Evolutionary conservation across 73 alveolate species (phyloP).

Genomic region (Paramecium pentaurelia): DNA sequence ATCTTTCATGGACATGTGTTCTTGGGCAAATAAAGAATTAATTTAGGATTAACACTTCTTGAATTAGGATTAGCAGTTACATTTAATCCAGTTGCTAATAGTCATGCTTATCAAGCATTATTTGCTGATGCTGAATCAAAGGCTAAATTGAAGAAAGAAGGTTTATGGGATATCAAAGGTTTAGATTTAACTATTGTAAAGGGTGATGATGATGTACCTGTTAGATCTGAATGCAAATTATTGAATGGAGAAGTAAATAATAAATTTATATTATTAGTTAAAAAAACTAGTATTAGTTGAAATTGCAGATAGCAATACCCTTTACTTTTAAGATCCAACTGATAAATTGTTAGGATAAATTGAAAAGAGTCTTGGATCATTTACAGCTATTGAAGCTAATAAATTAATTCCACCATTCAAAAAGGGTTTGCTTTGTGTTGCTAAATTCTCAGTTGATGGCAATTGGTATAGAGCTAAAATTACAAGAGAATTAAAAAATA

Average conservation of each 20-base stretch:
- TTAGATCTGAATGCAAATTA: neutral
- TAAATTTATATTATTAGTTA: slow-evolving; percentile 36
- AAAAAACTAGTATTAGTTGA: slow-evolving; percentile 77
- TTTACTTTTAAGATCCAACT: slow-evolving; percentile 71
- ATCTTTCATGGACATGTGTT: slow-evolving; percentile 83
- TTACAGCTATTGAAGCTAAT: slow-evolving; percentile 67
- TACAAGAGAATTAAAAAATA: slow-evolving; percentile 73
- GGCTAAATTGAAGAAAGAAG: slow-evolving; percentile 13
- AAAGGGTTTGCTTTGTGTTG: slow-evolving; percentile 90
- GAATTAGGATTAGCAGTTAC: slow-evolving; percentile 81
- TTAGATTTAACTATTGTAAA: slow-evolving; percentile 2
- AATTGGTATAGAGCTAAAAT: slow-evolving; percentile 90
- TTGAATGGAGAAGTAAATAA: slow-evolving; percentile 18
- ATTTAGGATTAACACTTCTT: slow-evolving; percentile 73
- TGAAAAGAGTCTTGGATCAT: slow-evolving; percentile 67
- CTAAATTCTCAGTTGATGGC: slow-evolving; percentile 87
- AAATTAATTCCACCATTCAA: slow-evolving; percentile 80
- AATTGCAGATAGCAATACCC: slow-evolving; percentile 75
- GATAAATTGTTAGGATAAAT: slow-evolving; percentile 73
- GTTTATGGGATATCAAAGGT: slow-evolving; percentile 31
- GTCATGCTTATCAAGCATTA: slow-evolving; percentile 32
- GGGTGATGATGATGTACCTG: slow-evolving; percentile 21
- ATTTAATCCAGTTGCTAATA: slow-evolving; percentile 54
- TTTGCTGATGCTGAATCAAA: slow-evolving; percentile 42
- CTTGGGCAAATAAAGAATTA: slow-evolving; percentile 65